phyloP scores from a whole-genome alignment of 768 basidiomycete genomes.

The Dictyophora rubrovolvata region DNA sequence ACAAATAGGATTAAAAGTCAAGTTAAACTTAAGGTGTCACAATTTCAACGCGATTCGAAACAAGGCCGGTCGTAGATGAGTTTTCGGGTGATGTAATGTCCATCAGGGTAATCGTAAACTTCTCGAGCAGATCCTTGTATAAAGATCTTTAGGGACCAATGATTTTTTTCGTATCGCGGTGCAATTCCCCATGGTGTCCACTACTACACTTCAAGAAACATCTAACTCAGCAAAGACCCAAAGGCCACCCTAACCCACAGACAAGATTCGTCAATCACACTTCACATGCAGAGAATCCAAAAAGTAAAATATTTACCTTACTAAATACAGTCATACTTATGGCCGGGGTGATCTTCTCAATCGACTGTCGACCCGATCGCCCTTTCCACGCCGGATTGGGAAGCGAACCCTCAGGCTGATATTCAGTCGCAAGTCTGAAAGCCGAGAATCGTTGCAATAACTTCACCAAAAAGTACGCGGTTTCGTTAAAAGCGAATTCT shows the following conservation, averaged over 20 bases:
- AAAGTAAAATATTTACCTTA: conserved; percentile 36
- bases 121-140: too few species aligned
- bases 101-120: too few species aligned
- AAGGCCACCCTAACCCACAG: conserved; percentile 5
- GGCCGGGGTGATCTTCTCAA: conserved; percentile 53
- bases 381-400: conserved; percentile 50
- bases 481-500: conserved; percentile 69
- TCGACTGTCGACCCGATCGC: conserved; percentile 30
- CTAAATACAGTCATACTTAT: conserved; percentile 55
- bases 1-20: too few species aligned
- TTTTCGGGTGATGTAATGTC: too few species aligned
- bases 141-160: too few species aligned
- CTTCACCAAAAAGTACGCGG: conserved; percentile 60
- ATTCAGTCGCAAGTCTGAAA: conserved; percentile 50
- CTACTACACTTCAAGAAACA: too few species aligned
- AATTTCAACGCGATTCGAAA: too few species aligned
- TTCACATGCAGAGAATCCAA: not conserved
- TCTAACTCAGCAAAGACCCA: conserved; percentile 2
- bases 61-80: too few species aligned
- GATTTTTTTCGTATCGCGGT: too few species aligned
- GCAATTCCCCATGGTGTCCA: too few species aligned
- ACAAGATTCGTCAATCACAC: not conserved
- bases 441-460: conserved; percentile 55
- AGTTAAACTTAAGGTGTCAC: too few species aligned
- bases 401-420: conserved; percentile 50